A percentile compares a stretch with the other conserved stretches of the same genome.
phyloP scores from a whole-genome alignment of 345 rosid genomes.

The Erucastrum elatum region DNA sequence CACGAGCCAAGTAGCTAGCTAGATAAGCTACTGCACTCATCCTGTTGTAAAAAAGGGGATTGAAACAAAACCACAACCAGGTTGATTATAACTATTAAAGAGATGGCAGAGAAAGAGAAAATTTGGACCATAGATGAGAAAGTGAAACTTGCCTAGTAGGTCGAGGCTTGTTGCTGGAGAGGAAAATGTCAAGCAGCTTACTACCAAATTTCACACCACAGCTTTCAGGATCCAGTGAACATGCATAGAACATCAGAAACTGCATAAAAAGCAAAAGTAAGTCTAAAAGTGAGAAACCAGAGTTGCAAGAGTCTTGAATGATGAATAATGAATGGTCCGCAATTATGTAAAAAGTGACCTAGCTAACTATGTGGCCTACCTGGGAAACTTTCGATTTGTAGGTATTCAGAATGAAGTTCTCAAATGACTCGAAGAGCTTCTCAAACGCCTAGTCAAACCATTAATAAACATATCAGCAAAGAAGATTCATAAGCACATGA shows the following conservation, averaged over 20 bases:
- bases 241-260: slow-evolving; percentile 89
- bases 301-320: no score
- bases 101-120: slow-evolving; percentile 1
- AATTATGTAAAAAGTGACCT: no score
- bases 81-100: slow-evolving; percentile 8
- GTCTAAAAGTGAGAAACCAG: no score
- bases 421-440: slow-evolving; percentile 67
- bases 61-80: slow-evolving; percentile 11
- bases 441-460: slow-evolving; percentile 62
- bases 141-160: slow-evolving; percentile 53
- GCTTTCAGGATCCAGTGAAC: slow-evolving; percentile 77
- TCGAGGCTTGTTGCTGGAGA: slow-evolving; percentile 43
- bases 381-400: slow-evolving; percentile 87
- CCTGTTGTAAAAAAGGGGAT: slow-evolving; percentile 40
- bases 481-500: background rate
- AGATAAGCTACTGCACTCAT: slow-evolving; percentile 95
- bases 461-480: background rate
- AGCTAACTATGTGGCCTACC: slow-evolving; percentile 43
- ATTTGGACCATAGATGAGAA: slow-evolving; percentile 8
- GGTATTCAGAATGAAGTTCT: slow-evolving; percentile 53
- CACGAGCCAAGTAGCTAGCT: slow-evolving; percentile 89
- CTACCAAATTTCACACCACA: slow-evolving; percentile 73
- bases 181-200: slow-evolving; percentile 54
- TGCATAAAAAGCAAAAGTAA: slow-evolving; percentile 43
- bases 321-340: no score